These are phyloP conservation scores for Phallus indusiatus DNA, from an alignment of 768 basidiomycete genomes.

Conservation along the genomic window DNA sequence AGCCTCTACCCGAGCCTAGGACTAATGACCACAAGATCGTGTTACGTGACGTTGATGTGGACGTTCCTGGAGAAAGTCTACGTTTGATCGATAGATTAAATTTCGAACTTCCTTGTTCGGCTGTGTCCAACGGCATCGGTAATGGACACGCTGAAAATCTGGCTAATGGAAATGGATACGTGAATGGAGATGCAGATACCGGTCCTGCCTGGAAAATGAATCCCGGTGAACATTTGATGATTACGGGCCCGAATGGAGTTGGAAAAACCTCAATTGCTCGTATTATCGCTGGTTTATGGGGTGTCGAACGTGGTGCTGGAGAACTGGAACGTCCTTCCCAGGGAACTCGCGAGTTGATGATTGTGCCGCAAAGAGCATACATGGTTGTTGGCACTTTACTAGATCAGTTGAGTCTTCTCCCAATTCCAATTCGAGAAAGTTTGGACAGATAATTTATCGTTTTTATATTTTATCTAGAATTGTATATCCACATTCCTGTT, in stretches of 20 bases:
- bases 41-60: conserved; percentile 60
- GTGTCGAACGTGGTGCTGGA: conserved; percentile 27
- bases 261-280: conserved; percentile 87
- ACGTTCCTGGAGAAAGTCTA: conserved; percentile 36
- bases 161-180: background rate
- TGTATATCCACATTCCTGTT: conserved; percentile 85
- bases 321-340: conserved; percentile 28
- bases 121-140: background rate
- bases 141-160: background rate
- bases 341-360: conserved; percentile 54
- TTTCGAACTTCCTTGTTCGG: background rate
- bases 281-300: conserved; percentile 86
- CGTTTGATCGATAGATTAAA: background rate
- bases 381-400: conserved; percentile 81
- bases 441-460: background rate
- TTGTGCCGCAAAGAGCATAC: conserved; percentile 90
- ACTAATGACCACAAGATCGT: conserved; percentile 39
- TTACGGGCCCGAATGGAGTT: conserved; percentile 88
- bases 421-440: background rate
- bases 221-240: conserved; percentile 79
- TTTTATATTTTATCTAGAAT: conserved; percentile 33
- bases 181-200: conserved; percentile 12
- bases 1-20: conserved; percentile 29
- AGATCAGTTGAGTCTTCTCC: conserved; percentile 53
- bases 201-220: conserved; percentile 8